A percentile compares a stretch with the other conserved stretches of the same genome.
Evolutionary conservation across 2,329 filamentous ascomycete genomes (phyloP).

Genomic region (Exophiala sp.): DNA sequence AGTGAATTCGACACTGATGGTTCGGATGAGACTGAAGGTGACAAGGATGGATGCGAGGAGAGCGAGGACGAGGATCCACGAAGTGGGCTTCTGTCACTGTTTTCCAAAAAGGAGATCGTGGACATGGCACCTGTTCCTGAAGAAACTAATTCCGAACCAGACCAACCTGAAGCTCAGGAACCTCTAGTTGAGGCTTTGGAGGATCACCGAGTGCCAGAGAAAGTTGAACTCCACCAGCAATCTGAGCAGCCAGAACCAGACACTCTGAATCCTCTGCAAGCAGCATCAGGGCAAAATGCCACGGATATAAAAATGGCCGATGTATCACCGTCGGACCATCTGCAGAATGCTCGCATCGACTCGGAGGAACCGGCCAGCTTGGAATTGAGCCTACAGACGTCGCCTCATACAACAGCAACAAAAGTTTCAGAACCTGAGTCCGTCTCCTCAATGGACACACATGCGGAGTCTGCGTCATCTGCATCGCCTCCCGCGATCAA

Average conservation of each 20-base stretch:
- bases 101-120: conserved; percentile 40
- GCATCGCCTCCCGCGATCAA: conserved; percentile 24
- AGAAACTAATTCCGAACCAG: conserved; percentile 33
- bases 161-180: conserved; percentile 22
- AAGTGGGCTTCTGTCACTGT: conserved; percentile 43
- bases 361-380: conserved; percentile 15
- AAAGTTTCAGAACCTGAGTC: conserved; percentile 44
- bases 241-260: conserved; percentile 29
- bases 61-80: conserved; percentile 31
- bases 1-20: conserved; percentile 45
- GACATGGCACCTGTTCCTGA: conserved; percentile 22
- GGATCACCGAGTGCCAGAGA: conserved; percentile 27
- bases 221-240: conserved; percentile 29
- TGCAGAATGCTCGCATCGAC: conserved; percentile 1
- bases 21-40: conserved; percentile 43
- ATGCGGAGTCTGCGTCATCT: conserved; percentile 27
- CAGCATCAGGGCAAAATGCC: not conserved
- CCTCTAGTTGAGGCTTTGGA: conserved; percentile 22
- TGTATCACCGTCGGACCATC: conserved; percentile 5
- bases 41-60: conserved; percentile 41
- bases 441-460: conserved; percentile 38
- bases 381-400: conserved; percentile 37
- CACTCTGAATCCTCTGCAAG: not conserved
- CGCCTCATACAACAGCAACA: conserved; percentile 40
- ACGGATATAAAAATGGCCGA: conserved; percentile 1